These are phyloP conservation scores for Chamaecyparis obtusa DNA, from an alignment of 75 land plant species.

Conservation along the genomic window DNA sequence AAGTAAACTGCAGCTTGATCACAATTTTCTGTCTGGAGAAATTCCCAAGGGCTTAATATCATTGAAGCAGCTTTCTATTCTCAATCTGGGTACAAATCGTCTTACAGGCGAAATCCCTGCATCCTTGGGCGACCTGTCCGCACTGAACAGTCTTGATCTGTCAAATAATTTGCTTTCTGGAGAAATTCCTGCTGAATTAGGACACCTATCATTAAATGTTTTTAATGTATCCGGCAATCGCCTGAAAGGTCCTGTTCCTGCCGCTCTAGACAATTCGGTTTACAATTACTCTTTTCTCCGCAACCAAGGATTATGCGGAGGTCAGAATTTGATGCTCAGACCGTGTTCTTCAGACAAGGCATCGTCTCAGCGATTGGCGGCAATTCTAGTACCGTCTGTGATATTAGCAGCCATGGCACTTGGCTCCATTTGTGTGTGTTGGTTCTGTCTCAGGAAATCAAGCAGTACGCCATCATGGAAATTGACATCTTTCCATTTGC, in stretches of 20 bases:
- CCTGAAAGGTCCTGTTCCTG: conserved; percentile 57
- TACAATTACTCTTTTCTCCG: conserved; percentile 51
- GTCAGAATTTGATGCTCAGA: background rate
- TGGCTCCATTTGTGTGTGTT: background rate
- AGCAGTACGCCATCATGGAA: conserved; percentile 40
- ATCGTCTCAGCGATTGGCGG: background rate
- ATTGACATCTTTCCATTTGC: conserved; percentile 61
- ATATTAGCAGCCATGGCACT: background rate
- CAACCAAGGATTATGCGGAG: conserved; percentile 60
- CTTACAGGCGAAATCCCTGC: conserved; percentile 46
- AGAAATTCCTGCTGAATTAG: conserved; percentile 46
- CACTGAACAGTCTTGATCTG: conserved; percentile 61
- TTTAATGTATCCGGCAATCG: conserved; percentile 72
- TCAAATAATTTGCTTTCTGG: conserved; percentile 61
- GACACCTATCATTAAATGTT: conserved; percentile 41
- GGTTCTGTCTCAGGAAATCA: background rate
- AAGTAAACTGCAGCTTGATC: conserved; percentile 30
- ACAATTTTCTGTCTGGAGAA: conserved; percentile 39
- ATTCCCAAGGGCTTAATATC: conserved; percentile 26
- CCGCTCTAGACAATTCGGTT: conserved; percentile 24
- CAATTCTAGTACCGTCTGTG: background rate
- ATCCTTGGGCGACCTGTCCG: conserved; percentile 34
- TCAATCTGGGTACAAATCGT: conserved; percentile 45
- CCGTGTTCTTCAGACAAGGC: background rate
- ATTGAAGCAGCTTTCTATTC: conserved; percentile 45